A percentile compares a stretch with the other conserved stretches of the same genome.
Conservation (phyloP, 75 land plant genomes). For the Pinus albicaulis region DNA sequence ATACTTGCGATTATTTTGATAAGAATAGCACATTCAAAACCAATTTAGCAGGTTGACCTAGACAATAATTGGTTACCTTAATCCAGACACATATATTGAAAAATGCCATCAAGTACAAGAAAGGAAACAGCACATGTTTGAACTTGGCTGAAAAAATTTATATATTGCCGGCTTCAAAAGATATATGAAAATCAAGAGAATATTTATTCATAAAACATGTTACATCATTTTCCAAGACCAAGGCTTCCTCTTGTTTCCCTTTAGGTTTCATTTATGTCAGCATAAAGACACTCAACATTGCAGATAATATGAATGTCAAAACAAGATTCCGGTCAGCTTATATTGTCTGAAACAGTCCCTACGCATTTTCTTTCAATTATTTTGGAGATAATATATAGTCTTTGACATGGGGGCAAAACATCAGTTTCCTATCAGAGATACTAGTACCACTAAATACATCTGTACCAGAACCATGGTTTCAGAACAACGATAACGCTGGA, state of each 20-base stretch:
- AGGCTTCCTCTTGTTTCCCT: neutral
- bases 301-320: slow-evolving; percentile 3
- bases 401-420: neutral
- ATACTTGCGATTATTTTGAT: no score
- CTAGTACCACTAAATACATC: neutral
- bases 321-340: neutral
- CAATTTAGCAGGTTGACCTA: neutral
- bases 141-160: neutral
- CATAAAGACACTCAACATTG: neutral
- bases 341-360: neutral
- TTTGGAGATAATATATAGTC: no score
- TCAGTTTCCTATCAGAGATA: neutral
- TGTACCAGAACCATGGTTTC: neutral
- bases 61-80: neutral
- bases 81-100: neutral
- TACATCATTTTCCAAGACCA: neutral
- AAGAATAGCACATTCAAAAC: neutral
- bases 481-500: neutral
- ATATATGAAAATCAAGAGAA: neutral
- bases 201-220: neutral
- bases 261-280: neutral
- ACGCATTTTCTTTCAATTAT: neutral
- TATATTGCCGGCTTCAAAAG: neutral
- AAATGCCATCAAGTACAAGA: neutral
- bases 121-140: neutral